phyloP scores from a whole-genome alignment of 495 filamentous ascomycete genomes.

The Neurospora hispaniola region DNA sequence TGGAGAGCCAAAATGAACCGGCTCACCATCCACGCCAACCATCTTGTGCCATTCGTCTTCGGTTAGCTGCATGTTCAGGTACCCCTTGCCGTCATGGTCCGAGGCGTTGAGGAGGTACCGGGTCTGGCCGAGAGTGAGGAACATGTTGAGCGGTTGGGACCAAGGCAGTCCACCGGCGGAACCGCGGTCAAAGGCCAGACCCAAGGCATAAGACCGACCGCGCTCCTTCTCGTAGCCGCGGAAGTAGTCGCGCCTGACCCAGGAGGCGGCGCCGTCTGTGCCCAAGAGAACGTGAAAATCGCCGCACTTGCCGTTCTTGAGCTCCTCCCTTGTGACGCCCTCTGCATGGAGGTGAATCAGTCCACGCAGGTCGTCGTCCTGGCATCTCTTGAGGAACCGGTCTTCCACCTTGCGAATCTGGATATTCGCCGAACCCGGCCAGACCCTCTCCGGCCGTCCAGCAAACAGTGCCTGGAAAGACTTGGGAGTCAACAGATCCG shows the following conservation, averaged over 20 bases:
- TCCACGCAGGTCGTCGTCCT: slow-evolving; percentile 21
- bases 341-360: slow-evolving; percentile 26
- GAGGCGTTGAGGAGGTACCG: slow-evolving; percentile 30
- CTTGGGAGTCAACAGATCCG: slow-evolving; percentile 16
- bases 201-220: slow-evolving; percentile 26
- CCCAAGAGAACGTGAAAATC: slow-evolving; percentile 31
- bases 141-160: slow-evolving; percentile 31
- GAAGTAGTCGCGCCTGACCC: slow-evolving; percentile 25
- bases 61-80: slow-evolving; percentile 32
- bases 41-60: slow-evolving; percentile 32
- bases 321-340: slow-evolving; percentile 21
- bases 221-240: slow-evolving; percentile 31
- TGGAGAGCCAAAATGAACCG: slow-evolving; percentile 27
- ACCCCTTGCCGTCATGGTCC: slow-evolving; percentile 26
- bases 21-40: slow-evolving; percentile 23
- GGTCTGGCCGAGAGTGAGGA: slow-evolving; percentile 29
- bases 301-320: slow-evolving; percentile 22
- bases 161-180: slow-evolving; percentile 22
- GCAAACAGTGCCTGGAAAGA: slow-evolving; percentile 21
- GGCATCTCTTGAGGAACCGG: slow-evolving; percentile 24
- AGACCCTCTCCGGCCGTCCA: slow-evolving; percentile 21
- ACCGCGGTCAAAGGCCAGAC: slow-evolving; percentile 27
- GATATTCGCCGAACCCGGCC: slow-evolving; percentile 27
- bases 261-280: slow-evolving; percentile 27
- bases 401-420: slow-evolving; percentile 33